Percentiles rank a stretch among this genome's conserved stretches.
phyloP scores from a whole-genome alignment of 2,329 filamentous ascomycete species.

The Microcyclospora pomicola region DNA sequence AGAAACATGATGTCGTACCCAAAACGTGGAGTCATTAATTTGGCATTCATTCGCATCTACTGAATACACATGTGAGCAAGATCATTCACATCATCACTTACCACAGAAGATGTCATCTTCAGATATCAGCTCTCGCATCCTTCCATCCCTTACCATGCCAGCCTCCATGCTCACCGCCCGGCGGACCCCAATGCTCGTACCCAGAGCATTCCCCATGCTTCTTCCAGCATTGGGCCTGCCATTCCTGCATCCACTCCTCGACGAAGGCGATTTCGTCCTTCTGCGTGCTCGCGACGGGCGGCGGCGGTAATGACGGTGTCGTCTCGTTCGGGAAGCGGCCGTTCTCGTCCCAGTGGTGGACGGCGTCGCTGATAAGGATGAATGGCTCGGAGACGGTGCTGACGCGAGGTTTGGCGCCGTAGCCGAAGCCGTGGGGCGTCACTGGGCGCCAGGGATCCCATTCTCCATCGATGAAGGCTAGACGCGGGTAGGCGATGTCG shows the following conservation, averaged over 20 bases:
- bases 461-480: constrained; percentile 66
- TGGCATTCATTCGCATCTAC: no score
- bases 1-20: no score
- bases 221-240: constrained; percentile 18
- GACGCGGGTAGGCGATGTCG: constrained; percentile 54
- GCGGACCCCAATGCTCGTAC: no score
- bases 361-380: constrained; percentile 57
- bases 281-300: constrained; percentile 46
- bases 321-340: constrained; percentile 48
- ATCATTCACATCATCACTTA: no score
- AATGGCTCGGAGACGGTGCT: constrained; percentile 55
- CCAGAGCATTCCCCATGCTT: neutral
- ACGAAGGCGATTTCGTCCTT: constrained; percentile 47
- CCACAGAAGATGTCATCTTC: no score
- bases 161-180: no score
- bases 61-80: no score
- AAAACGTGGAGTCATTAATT: no score
- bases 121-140: no score
- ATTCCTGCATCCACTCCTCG: constrained; percentile 52
- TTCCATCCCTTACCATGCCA: no score
- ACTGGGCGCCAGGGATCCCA: constrained; percentile 69
- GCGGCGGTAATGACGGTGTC: constrained; percentile 42
- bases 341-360: constrained; percentile 46
- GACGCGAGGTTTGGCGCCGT: constrained; percentile 36
- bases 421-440: constrained; percentile 51